These are phyloP conservation scores for Cetradonia linearis DNA, from an alignment of 495 filamentous ascomycete species.

Conservation along the genomic window DNA sequence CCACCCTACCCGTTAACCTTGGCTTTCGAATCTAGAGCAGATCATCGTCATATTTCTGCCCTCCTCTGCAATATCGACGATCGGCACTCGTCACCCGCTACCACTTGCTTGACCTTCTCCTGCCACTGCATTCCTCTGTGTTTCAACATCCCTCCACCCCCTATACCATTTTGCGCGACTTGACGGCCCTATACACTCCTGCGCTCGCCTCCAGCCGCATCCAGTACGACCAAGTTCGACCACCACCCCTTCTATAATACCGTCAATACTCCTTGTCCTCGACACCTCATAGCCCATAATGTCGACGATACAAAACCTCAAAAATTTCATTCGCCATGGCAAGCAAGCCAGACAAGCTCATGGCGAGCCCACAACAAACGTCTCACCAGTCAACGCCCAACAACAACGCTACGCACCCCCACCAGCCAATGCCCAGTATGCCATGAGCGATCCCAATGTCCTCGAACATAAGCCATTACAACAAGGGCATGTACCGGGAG, in stretches of 20 bases:
- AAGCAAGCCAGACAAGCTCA: constrained; percentile 76
- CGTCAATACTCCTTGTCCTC: background rate
- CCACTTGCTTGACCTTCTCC: background rate
- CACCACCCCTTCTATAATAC: background rate
- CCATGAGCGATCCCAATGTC: constrained; percentile 40
- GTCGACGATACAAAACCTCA: constrained; percentile 81
- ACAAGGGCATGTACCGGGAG: constrained; percentile 25
- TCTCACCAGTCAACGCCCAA: constrained; percentile 57
- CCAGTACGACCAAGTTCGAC: background rate
- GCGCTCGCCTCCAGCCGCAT: background rate
- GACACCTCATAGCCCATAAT: constrained; percentile 32
- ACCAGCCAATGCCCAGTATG: constrained; percentile 38
- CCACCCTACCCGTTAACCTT: background rate
- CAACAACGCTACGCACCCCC: constrained; percentile 45
- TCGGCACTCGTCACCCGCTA: background rate
- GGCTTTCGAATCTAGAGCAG: background rate
- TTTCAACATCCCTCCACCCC: background rate
- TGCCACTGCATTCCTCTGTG: background rate
- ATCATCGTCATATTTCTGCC: constrained; percentile 14
- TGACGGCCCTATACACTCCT: background rate
- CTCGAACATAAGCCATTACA: constrained; percentile 34
- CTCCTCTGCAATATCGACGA: constrained; percentile 2
- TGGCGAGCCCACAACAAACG: constrained; percentile 55
- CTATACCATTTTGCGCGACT: background rate
- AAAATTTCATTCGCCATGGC: constrained; percentile 98